phyloP scores from a whole-genome alignment of 805 yeast species.

The Starmerella etchellsii region DNA sequence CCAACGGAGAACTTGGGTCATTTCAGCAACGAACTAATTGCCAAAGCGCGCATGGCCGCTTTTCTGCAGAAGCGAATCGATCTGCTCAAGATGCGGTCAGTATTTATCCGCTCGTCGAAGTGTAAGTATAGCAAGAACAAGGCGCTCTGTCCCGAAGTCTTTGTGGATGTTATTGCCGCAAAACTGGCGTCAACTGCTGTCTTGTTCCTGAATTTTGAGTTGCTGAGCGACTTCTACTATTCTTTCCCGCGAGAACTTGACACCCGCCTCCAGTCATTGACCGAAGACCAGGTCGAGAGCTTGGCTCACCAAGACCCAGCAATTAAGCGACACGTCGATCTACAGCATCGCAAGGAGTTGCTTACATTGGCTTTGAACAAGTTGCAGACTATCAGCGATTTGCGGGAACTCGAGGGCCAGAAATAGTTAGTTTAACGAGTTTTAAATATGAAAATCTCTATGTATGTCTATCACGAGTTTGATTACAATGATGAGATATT shows the following conservation, averaged over 20 bases:
- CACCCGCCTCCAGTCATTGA: constrained; percentile 49
- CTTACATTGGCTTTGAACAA: constrained; percentile 71
- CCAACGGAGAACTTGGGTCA: constrained; percentile 29
- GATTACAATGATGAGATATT: too few relatives aligned
- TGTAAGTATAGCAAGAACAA: constrained; percentile 72
- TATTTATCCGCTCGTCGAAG: constrained; percentile 56
- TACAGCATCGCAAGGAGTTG: constrained; percentile 84
- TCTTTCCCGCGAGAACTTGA: constrained; percentile 93
- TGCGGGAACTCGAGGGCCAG: constrained; percentile 32
- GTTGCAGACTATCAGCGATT: constrained; percentile 70
- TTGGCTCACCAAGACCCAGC: constrained; percentile 94
- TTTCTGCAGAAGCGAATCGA: constrained; percentile 64
- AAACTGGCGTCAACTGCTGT: constrained; percentile 90
- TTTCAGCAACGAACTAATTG: constrained; percentile 61
- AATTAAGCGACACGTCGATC: constrained; percentile 76
- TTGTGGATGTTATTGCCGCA: constrained; percentile 81
- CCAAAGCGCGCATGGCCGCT: constrained; percentile 71
- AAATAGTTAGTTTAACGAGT: not conserved
- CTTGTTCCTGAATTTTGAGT: constrained; percentile 80
- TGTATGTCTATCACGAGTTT: not conserved
- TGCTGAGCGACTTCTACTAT: constrained; percentile 87
- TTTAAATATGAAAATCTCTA: not conserved
- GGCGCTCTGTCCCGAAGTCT: constrained; percentile 88
- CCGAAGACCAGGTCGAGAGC: constrained; percentile 64
- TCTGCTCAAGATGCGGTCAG: constrained; percentile 60